Conservation (phyloP, 1,284 basidiomycete species). For the Puccinia novopanici region DNA sequence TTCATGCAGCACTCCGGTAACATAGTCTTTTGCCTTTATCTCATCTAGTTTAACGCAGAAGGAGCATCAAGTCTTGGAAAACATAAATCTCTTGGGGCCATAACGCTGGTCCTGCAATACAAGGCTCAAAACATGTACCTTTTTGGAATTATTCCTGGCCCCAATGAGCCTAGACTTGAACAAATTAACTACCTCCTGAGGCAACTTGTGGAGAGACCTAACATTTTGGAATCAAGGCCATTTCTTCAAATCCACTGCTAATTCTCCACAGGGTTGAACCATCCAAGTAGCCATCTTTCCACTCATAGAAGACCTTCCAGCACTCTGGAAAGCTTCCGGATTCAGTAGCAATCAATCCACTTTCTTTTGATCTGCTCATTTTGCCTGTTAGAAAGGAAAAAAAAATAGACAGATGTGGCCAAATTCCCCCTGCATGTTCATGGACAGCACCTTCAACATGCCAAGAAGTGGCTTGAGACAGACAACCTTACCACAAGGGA, state of each 20-base stretch:
- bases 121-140: slow-evolving; percentile 4
- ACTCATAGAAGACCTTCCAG: slow-evolving; percentile 51
- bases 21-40: slow-evolving; percentile 37
- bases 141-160: no score
- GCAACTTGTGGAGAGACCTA: slow-evolving; percentile 57
- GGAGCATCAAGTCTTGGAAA: slow-evolving; percentile 25
- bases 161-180: slow-evolving; percentile 51
- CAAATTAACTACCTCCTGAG: slow-evolving; percentile 58
- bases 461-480: not conserved
- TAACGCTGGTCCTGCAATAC: not conserved
- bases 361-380: slow-evolving; percentile 43
- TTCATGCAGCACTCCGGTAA: slow-evolving; percentile 16
- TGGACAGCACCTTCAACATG: not conserved
- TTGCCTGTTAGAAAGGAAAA: slow-evolving; percentile 11
- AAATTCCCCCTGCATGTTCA: not conserved
- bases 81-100: not conserved
- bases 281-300: slow-evolving; percentile 42
- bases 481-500: not conserved
- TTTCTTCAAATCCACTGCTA: not conserved
- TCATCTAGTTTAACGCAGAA: slow-evolving; percentile 42
- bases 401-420: not conserved
- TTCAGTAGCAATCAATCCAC: slow-evolving; percentile 13
- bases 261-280: not conserved
- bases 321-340: slow-evolving; percentile 30
- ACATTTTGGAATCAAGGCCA: slow-evolving; percentile 15